Evolutionary conservation across 352 stramenopile species (phyloP).

Genomic region (Phytophthora litchii): DNA sequence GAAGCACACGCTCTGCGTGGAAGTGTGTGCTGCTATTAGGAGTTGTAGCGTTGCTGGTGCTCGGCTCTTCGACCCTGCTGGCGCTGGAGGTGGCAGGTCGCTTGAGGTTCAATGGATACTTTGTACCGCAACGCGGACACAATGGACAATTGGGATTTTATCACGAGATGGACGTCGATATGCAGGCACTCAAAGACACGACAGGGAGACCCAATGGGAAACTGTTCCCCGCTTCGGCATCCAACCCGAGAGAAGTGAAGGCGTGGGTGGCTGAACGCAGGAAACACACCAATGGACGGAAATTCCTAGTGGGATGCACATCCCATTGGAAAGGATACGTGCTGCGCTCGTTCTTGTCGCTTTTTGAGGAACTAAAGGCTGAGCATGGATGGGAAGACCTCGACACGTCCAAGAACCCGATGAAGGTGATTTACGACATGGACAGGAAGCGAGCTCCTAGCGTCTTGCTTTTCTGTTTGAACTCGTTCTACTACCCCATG

Average conservation of each 20-base stretch:
- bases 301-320: conserved; percentile 72
- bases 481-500: conserved; percentile 72
- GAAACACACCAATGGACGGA: conserved; percentile 71
- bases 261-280: conserved; percentile 69
- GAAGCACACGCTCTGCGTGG: conserved; percentile 14
- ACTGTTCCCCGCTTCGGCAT: conserved; percentile 47
- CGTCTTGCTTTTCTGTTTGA: conserved; percentile 81
- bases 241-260: conserved; percentile 54
- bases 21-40: conserved; percentile 20
- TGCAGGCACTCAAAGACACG: conserved; percentile 49
- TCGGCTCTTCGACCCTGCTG: conserved; percentile 33
- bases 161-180: conserved; percentile 82
- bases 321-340: conserved; percentile 69
- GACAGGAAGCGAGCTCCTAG: conserved; percentile 66
- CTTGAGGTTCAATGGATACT: conserved; percentile 59
- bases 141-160: conserved; percentile 76
- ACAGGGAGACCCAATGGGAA: conserved; percentile 43
- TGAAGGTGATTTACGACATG: conserved; percentile 66
- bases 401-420: conserved; percentile 51
- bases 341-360: conserved; percentile 63
- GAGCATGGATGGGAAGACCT: conserved; percentile 75
- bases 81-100: conserved; percentile 54
- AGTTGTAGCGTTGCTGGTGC: conserved; percentile 30
- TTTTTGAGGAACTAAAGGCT: conserved; percentile 71
- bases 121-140: conserved; percentile 33